Evolutionary conservation across 352 stramenopile genomes (phyloP), one percentile per base, ranked within the genome.

Genomic region (Pythium apleroticum): DNA sequence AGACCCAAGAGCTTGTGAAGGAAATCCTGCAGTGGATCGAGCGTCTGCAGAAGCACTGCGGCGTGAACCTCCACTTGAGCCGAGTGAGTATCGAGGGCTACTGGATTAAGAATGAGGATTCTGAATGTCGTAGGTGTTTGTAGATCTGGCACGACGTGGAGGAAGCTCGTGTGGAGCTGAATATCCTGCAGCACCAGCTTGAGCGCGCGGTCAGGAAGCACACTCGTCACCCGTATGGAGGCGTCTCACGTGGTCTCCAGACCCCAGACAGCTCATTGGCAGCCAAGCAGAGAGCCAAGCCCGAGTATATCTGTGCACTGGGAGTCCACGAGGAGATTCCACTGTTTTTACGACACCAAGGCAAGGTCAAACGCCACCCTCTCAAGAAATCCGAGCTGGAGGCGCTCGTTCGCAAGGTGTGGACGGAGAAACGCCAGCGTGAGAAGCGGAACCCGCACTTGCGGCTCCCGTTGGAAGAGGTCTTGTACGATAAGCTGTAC

Each of bases 1-100:
- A 63, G 19, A 89, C 79, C 0, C 78, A 84, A 33, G 64, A 67
- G 3, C 69, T 93, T 0, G 82, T 93, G 0, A 84, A 82, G 43
- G 84, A 91, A 57, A 86, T 93, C 67, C 27, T 90, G 11, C 77
- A 89, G 55, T 93, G 84, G 82, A 89, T 93, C 27, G 82, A 91
- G 48, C 80, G 80, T 1, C 75, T 93, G 7, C 84, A 93, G 41
- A 90, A 90, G 52, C 82, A 91, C 60, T 91, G 82, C 43, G 82
- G 80, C 14, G 82, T 91, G 1, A 93, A 89, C 59, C 66, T 93
- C 1, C 77, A 91, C 43, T 67, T 93, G 2, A 90, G 77, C 68
- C 75, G 80, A n/a, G 84, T 93, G 67, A 7, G 69, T 67, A n/a
- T n/a, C n/a, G n/a, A n/a, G n/a, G n/a, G n/a, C n/a, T n/a, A n/a